Percentiles rank a stretch among this genome's conserved stretches.
These are phyloP conservation scores for Lactarius hatsudake DNA, from an alignment of 768 basidiomycete genomes.

Conservation along the genomic window DNA sequence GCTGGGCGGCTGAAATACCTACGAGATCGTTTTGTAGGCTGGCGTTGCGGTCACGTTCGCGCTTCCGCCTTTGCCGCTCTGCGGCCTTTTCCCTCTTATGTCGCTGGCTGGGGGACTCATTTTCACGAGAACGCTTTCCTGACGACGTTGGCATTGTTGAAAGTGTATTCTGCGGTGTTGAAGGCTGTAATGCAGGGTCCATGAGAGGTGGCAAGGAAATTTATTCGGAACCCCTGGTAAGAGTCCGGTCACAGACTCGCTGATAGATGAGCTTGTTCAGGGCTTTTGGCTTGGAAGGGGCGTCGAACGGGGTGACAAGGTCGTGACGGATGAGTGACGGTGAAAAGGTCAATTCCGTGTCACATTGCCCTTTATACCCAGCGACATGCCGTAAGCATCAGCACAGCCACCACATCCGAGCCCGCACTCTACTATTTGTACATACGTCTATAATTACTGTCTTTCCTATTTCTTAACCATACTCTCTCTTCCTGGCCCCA, in stretches of 20 bases:
- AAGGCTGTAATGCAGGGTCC: slow-evolving; percentile 28
- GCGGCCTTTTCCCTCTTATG: slow-evolving; percentile 85
- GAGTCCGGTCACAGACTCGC: slow-evolving; percentile 9
- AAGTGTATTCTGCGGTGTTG: slow-evolving; percentile 20
- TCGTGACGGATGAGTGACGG: slow-evolving; percentile 37
- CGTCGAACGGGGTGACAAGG: slow-evolving; percentile 32
- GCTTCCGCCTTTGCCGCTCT: slow-evolving; percentile 79
- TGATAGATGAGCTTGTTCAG: slow-evolving; percentile 3
- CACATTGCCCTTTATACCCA: slow-evolving; percentile 33
- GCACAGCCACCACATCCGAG: slow-evolving; percentile 15
- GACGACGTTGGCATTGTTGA: slow-evolving; percentile 32
- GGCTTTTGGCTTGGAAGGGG: slow-evolving; percentile 23
- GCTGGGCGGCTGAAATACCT: slow-evolving; percentile 31
- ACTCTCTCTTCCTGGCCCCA: slow-evolving; percentile 81
- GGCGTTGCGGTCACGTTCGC: slow-evolving; percentile 61
- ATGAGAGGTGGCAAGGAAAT: slow-evolving; percentile 19
- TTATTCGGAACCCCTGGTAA: slow-evolving; percentile 1
- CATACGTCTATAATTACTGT: background rate
- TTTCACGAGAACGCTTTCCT: slow-evolving; percentile 61
- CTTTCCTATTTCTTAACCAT: slow-evolving; percentile 48
- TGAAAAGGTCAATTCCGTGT: slow-evolving; percentile 23
- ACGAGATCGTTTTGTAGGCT: slow-evolving; percentile 31
- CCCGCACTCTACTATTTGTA: background rate
- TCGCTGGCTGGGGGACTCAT: slow-evolving; percentile 70
- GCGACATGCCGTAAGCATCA: slow-evolving; percentile 32